phyloP scores from a whole-genome alignment of 257 asterid genomes.

The Ajuga chamaepitys region DNA sequence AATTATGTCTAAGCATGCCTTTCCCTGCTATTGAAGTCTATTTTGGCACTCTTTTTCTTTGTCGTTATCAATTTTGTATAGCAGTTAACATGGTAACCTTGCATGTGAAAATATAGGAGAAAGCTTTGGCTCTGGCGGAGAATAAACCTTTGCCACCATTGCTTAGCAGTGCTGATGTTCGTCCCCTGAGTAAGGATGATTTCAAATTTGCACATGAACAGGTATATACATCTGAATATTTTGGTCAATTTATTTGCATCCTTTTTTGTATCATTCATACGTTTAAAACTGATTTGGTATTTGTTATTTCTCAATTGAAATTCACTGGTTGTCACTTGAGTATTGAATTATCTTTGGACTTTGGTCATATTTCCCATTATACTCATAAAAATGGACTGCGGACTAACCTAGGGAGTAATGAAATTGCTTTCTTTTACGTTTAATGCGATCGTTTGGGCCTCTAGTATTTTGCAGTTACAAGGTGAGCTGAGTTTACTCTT shows the following conservation, averaged over 20 bases:
- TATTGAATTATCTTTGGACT: background rate
- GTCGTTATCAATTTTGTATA: background rate
- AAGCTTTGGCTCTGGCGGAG: conserved; percentile 46
- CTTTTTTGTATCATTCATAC: background rate
- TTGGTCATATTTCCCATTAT: background rate
- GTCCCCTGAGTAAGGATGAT: conserved; percentile 54
- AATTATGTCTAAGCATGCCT: background rate
- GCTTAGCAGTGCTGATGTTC: conserved; percentile 59
- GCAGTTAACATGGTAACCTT: background rate
- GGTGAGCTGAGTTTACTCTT: no score
- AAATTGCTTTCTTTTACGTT: background rate
- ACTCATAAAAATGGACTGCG: background rate
- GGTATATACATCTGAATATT: conserved; percentile 13
- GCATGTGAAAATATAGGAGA: conserved; percentile 35
- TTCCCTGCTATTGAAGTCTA: background rate
- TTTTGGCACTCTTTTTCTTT: background rate
- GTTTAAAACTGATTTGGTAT: background rate
- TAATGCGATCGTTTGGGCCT: no score
- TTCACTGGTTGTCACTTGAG: background rate
- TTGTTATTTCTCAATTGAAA: background rate
- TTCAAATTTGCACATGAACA: conserved; percentile 62
- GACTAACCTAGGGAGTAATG: background rate
- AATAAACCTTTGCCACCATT: conserved; percentile 49
- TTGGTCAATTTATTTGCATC: background rate
- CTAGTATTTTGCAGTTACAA: no score